Base-by-base conservation (phyloP, 129 eudicot species). In the Artemisia tridentata region DNA sequence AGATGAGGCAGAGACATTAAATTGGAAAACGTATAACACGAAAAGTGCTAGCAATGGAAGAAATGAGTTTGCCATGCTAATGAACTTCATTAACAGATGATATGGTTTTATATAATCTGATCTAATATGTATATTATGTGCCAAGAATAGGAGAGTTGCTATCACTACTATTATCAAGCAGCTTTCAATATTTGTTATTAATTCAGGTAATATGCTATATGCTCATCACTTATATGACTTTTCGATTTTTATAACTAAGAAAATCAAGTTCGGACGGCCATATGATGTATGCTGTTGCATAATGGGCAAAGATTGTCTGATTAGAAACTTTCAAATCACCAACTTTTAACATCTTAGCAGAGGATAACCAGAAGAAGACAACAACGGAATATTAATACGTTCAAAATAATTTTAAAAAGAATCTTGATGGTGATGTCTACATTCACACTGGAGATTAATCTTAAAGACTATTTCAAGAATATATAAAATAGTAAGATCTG, bases 241-340 rank as follows among this genome's bases (percentile, higher is more conserved):
- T 80, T 45, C 69, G 77, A 80, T 49, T 69, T 71, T 20, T 57
- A 55, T 65, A 61, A 67, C 38, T 53, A 72, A 72, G 46, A 41
- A 79, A 74, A 38, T 58, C 85, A 64, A 74, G 78, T 82, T 69
- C 3, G 71, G 90, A 71, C 91, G 91, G 91, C 95, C 21, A 45
- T 11, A 66, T 62, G 75, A 60, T 15, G 57, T 65, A 27, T 27
- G 61, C 60, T 63, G 17, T 48, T 64, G 7, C 63, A 16, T 67
- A 34, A 66, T 60, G 61, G 74, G 50, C 23, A 52, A 59, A 53
- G 14, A 41, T 53, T 66, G 34, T 75, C 57, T 65, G 21, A 72
- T 62, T 79, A 49, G 80, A 81, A 78, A 38, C 45, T 27, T 79
- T 58, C 68, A 71, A 65, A 62, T 48, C 17, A 12, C 41, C 57